These are phyloP conservation scores for Xylariaceae sp. DNA, from an alignment of 2,329 filamentous ascomycete genomes.

Conservation along the genomic window DNA sequence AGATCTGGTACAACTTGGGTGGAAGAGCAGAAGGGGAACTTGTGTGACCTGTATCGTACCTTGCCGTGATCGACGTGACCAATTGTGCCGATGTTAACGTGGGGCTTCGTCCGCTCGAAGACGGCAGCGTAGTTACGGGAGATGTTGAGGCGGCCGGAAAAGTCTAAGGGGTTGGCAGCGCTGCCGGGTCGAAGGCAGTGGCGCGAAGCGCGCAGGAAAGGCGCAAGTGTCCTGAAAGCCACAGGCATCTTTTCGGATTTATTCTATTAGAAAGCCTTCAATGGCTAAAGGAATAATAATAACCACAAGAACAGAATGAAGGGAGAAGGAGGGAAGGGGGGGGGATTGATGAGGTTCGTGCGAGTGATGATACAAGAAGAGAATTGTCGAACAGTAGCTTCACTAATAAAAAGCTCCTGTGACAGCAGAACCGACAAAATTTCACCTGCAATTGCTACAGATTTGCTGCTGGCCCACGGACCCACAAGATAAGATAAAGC, in stretches of 20 bases:
- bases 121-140: constrained; percentile 58
- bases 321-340: constrained; percentile 5
- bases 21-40: too few relatives aligned
- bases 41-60: constrained; percentile 47
- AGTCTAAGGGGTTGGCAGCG: constrained; percentile 72
- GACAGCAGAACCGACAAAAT: neutral
- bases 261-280: constrained; percentile 6
- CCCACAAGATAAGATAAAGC: neutral
- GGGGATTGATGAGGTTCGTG: constrained; percentile 11
- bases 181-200: constrained; percentile 65
- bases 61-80: constrained; percentile 99
- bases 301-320: constrained; percentile 6
- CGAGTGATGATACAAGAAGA: constrained; percentile 2
- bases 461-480: neutral
- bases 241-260: constrained; percentile 63
- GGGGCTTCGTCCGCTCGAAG: constrained; percentile 89
- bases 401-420: too few relatives aligned
- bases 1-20: too few relatives aligned
- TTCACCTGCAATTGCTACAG: neutral
- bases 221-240: constrained; percentile 72
- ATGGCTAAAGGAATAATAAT: constrained; percentile 7
- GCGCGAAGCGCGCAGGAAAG: constrained; percentile 79
- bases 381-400: too few relatives aligned
- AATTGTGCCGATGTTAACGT: constrained; percentile 99
- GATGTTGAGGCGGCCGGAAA: constrained; percentile 62